Percentiles rank a stretch among this genome's conserved stretches.
Evolutionary conservation across 768 basidiomycete genomes (phyloP).

Genomic region (Tylopilus balloui): DNA sequence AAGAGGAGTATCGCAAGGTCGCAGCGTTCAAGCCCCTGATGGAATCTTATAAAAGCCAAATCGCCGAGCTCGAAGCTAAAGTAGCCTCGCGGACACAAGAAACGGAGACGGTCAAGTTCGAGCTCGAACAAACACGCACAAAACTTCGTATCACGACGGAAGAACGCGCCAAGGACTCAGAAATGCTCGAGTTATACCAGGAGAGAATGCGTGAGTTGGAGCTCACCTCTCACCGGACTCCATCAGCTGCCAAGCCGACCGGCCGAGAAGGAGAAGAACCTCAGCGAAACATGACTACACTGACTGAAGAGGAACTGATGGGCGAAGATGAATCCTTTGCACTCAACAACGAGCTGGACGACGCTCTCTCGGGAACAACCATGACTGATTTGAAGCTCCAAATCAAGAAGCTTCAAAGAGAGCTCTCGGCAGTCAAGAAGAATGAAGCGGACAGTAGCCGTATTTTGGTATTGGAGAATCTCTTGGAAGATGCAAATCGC

Average conservation of each 20-base stretch:
- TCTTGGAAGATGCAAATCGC: conserved; percentile 85
- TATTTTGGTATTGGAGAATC: conserved; percentile 82
- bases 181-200: conserved; percentile 84
- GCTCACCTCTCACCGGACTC: conserved; percentile 51
- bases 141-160: conserved; percentile 63
- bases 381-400: conserved; percentile 92
- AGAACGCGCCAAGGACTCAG: conserved; percentile 74
- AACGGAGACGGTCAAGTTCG: conserved; percentile 64
- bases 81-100: conserved; percentile 62
- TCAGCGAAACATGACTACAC: conserved; percentile 22
- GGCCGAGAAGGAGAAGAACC: conserved; percentile 15
- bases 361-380: conserved; percentile 76
- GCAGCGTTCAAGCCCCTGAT: conserved; percentile 82
- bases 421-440: conserved; percentile 69
- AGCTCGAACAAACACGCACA: conserved; percentile 70
- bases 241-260: conserved; percentile 28
- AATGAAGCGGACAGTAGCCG: conserved; percentile 74
- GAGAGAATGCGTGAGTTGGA: conserved; percentile 90
- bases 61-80: conserved; percentile 75
- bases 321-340: conserved; percentile 54
- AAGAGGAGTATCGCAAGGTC: conserved; percentile 87
- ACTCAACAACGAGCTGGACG: conserved; percentile 82
- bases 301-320: conserved; percentile 46
- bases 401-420: conserved; percentile 74
- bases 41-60: conserved; percentile 89